phyloP scores from a whole-genome alignment of 495 filamentous ascomycete species.

The Hypoxylon cercidicola region DNA sequence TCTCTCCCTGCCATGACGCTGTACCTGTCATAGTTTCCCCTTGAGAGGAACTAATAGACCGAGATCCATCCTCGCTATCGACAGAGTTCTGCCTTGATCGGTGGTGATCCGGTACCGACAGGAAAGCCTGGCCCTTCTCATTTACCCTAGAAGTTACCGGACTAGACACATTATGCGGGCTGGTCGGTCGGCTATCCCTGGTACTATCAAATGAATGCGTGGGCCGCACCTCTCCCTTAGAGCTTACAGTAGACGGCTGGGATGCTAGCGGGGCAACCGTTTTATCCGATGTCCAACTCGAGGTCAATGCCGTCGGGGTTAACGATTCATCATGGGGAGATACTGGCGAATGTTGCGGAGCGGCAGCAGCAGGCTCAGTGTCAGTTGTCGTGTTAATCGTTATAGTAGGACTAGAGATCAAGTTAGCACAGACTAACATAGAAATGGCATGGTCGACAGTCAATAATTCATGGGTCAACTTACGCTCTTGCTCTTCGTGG shows the following conservation, averaged over 20 bases:
- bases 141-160: constrained; percentile 62
- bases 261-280: constrained; percentile 52
- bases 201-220: constrained; percentile 74
- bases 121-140: constrained; percentile 56
- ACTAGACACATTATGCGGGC: constrained; percentile 88
- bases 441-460: not conserved
- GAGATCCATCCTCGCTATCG: constrained; percentile 61
- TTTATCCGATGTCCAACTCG: constrained; percentile 55
- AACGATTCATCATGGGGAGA: constrained; percentile 58
- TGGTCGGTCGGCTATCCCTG: constrained; percentile 82
- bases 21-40: constrained; percentile 54
- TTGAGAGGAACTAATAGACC: constrained; percentile 56
- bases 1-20: constrained; percentile 52
- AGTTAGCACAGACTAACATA: constrained; percentile 21
- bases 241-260: constrained; percentile 37
- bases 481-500: constrained; percentile 41
- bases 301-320: constrained; percentile 57
- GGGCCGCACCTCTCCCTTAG: constrained; percentile 62
- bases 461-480: constrained; percentile 14
- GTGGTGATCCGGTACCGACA: constrained; percentile 59
- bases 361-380: constrained; percentile 46
- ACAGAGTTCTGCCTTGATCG: constrained; percentile 65
- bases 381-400: constrained; percentile 52
- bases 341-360: constrained; percentile 54
- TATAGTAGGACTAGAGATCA: constrained; percentile 48